Evolutionary conservation across 306 rosid species (phyloP), one percentile per base, ranked within the genome.

Genomic region (Lupinus albus): DNA sequence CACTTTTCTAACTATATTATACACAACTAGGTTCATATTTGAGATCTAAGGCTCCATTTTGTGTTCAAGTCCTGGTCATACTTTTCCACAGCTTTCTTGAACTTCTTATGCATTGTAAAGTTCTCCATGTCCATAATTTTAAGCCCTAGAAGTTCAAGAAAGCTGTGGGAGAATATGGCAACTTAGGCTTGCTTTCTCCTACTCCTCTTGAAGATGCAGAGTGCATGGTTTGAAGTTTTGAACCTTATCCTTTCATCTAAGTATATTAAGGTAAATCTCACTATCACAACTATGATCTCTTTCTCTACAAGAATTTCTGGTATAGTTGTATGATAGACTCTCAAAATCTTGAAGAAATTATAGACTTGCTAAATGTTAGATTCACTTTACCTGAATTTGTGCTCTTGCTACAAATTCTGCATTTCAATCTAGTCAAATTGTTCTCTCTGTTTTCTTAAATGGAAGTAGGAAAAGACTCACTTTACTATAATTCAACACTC

Each of bases 71-170:
- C 88, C 79, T 84, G 86, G 92, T 83, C 95, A 87, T 91, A 83
- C 88, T 91, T 83, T 91, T 91, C 97, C 97, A 91, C 97, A 91
- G 97, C 97, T 91, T 91, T 91, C 97, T 91, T 91, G 97, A 91
- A 91, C 97, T 91, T 90, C 86, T 80, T 72, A 7, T 53, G 81
- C 53, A 32, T 68, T 67, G 63, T 66, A 17, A 56, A 54, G 7
- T 61, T 76, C 55, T 65, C 13, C 16, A 46, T 1, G 47, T 32
- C 3, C 32, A 2, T 18, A 38, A 72, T 75, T 61, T 11, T 9
- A 42, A 52, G 78, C 78, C 74, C 74, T 76, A 75, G 93, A 78
- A 88, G 97, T 80, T 91, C 97, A 91, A 91, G 97, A 91, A 91
- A 87, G 92, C 95, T 91, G 97, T 91, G 97, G 97, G 95, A 88